phyloP scores from a whole-genome alignment of 2,329 filamentous ascomycete species.

The Aspergillus floridensis region DNA sequence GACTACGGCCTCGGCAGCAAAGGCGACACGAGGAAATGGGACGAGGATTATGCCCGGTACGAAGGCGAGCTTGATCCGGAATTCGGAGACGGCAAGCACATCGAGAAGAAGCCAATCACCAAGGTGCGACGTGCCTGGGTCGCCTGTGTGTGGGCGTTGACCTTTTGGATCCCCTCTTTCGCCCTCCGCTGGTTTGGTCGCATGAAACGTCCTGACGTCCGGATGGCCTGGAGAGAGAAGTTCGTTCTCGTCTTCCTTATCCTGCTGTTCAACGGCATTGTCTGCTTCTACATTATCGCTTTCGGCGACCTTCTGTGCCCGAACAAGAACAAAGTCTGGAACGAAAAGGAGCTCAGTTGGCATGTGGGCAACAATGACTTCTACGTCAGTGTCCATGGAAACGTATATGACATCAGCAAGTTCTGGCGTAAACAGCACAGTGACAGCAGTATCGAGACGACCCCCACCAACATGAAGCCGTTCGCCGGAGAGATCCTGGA shows the following conservation, averaged over 20 bases:
- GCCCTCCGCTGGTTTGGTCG: constrained; percentile 76
- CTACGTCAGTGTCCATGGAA: constrained; percentile 82
- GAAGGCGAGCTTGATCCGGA: constrained; percentile 73
- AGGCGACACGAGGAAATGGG: constrained; percentile 73
- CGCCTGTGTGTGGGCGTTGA: constrained; percentile 75
- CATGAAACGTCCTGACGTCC: constrained; percentile 96
- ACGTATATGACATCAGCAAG: constrained; percentile 86
- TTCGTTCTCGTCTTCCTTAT: constrained; percentile 79
- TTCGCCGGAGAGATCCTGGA: constrained; percentile 78
- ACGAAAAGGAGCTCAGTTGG: constrained; percentile 62
- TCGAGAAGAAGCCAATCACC: constrained; percentile 67
- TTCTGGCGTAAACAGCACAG: constrained; percentile 87
- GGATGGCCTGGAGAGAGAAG: constrained; percentile 97
- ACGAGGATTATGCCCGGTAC: constrained; percentile 62
- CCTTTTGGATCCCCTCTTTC: constrained; percentile 92
- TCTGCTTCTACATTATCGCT: constrained; percentile 89
- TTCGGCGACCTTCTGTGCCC: constrained; percentile 87
- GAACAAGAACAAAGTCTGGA: constrained; percentile 88
- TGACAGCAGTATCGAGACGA: constrained; percentile 63
- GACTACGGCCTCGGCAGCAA: constrained; percentile 89
- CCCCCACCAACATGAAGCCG: constrained; percentile 65
- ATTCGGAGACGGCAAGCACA: constrained; percentile 70
- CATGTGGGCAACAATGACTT: constrained; percentile 75
- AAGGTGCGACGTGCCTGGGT: constrained; percentile 73
- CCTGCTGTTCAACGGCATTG: constrained; percentile 70